phyloP scores from a whole-genome alignment of 176 grass and related monocot species.

The Calamus simplicifolius region DNA sequence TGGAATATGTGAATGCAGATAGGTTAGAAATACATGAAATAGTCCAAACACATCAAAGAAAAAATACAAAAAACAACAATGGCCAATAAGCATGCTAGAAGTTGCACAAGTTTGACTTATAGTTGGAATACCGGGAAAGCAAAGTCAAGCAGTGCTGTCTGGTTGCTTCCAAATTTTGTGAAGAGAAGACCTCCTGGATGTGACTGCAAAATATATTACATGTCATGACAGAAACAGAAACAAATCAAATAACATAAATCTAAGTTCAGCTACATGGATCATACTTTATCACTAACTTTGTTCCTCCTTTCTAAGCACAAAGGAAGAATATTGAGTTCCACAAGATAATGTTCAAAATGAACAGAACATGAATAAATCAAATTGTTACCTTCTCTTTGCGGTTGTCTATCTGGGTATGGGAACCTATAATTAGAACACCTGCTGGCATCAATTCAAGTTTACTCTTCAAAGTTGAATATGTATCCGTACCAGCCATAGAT shows the following conservation, averaged over 20 bases:
- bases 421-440: constrained; percentile 89
- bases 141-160: constrained; percentile 85
- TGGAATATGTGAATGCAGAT: too few species aligned
- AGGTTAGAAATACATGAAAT: too few species aligned
- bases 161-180: constrained; percentile 81
- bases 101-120: too few species aligned
- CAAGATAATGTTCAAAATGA: not conserved
- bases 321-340: not conserved
- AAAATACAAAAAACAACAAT: too few species aligned
- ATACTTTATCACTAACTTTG: too few species aligned
- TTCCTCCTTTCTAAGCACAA: too few species aligned
- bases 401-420: constrained; percentile 82
- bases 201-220: constrained; percentile 27
- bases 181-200: constrained; percentile 98
- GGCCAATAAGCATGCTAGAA: too few species aligned
- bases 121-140: constrained; percentile 61
- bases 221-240: not conserved
- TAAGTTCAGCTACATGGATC: too few species aligned
- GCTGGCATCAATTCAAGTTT: constrained; percentile 70
- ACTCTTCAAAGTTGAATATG: constrained; percentile 60
- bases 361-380: not conserved
- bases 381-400: constrained; percentile 95
- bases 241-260: not conserved
- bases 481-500: constrained; percentile 80
- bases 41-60: too few species aligned